Base-by-base conservation (phyloP, 345 rosid species). In the Brassica nigra region DNA sequence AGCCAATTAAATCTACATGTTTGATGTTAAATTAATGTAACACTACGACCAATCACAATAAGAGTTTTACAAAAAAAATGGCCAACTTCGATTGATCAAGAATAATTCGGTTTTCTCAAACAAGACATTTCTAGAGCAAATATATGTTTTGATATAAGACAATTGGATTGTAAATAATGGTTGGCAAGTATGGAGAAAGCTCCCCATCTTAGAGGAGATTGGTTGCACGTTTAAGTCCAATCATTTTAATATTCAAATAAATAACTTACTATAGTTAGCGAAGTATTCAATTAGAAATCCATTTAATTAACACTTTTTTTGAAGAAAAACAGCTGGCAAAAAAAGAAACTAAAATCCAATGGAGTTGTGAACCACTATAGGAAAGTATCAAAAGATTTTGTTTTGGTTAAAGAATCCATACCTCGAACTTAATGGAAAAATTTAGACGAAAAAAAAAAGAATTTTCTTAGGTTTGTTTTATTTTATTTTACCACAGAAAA, bases 221-320 rank as follows among this genome's bases (percentile, higher is more conserved):
- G 83, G 76, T 70, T 63, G 83, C 83, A 80, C 79, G 79, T 80
- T 79, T 75, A 5, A 30, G 7, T 75, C 67, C 34, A 75, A 75
- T 62, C 18, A 34, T 20, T 10, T 29, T 5, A 79, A 3, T 28
- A 29, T 30, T 65, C 12, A 44, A 44, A 44, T 9, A 58, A 5
- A 12, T 18, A 14, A 14, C 31, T 9, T 20, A 33, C 18, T 12
- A 66, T 44, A 44, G 3, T 6, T 36, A 39, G 9, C 1, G 4
- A 4, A 33, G 11, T 11, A 44, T 11, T 42, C 3, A 42, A 42
- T 12, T 12, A 44, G 12, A 49, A 14, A 0, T 49, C 2, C 7
- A 14, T 14, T 49, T 14, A 49, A 49, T 4, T 14, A 49, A 49
- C 16, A 49, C 5, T 49, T 44, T 49, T 49, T 6, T 4, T 49